Evolutionary conservation across 23 red algal species (phyloP), one percentile per base, ranked within the genome.

Genomic region (Gracilariopsis chorda): DNA sequence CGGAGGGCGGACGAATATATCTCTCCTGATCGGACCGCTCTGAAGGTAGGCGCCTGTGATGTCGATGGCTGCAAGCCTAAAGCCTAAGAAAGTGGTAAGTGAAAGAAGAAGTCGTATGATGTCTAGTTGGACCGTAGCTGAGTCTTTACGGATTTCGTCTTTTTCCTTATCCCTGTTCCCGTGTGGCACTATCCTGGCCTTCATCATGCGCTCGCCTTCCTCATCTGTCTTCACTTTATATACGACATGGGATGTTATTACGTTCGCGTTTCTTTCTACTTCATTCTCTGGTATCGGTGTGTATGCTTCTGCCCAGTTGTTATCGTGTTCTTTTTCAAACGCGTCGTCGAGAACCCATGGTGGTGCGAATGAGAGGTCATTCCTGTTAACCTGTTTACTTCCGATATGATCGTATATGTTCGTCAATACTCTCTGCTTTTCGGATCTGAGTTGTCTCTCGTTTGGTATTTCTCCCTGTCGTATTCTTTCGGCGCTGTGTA

Each of bases 191-290:
- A 73, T 6, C 7, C 7, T 32, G 7, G 10, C 28, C 5, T 73
- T 73, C 7, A 73, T 33, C 45, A 21, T 37, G n/a, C 7, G 37
- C 7, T 42, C 29, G 25, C 67, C 20, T 42, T 73, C 28, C 36
- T 73, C 27, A 73, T 73, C 67, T 20, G 67, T 73, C 5, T 73
- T 73, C n/a, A 73, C 67, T 5, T 73, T 73, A 5, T 33, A 73
- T n/a, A 73, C 25, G 10, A 36, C 36, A 40, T 33, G 7, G 23
- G 67, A 73, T 32, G 6, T 7, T 19, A 73, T 40, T 20, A 37
- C 7, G 45, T 73, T 73, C 25, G 28, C 67, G 36, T 37, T 40
- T 33, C 23, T 40, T 73, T 4, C 34, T 73, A 73, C 67, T 19
- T 73, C 25, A 24, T 33, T 39, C 28, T 73, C 67, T 24, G 37